Percentiles rank a stretch among this genome's conserved stretches.
These are phyloP conservation scores for Paecilomyces dactylethromorphus DNA, from an alignment of 2,329 filamentous ascomycete species.

Conservation along the genomic window DNA sequence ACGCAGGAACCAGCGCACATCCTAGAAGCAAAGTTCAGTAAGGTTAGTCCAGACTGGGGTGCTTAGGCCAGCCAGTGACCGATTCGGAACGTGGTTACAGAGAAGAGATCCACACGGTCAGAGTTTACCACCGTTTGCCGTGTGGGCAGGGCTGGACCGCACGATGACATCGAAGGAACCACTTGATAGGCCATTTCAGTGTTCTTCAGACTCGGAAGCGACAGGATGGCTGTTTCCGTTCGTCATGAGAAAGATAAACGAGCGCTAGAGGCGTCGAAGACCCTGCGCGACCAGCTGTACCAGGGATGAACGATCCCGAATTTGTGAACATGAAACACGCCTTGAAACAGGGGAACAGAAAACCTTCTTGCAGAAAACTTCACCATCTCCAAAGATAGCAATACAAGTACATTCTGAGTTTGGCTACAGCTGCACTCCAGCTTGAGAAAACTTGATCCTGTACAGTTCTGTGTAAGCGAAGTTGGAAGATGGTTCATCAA, in stretches of 20 bases:
- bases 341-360: background rate
- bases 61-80: background rate
- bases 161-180: background rate
- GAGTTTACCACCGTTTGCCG: background rate
- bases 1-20: conserved; percentile 15
- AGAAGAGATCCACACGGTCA: background rate
- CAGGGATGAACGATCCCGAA: background rate
- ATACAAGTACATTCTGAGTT: background rate
- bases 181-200: background rate
- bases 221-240: background rate
- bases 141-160: background rate
- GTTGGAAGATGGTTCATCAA: background rate
- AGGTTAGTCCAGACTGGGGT: background rate
- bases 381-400: background rate
- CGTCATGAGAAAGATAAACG: background rate
- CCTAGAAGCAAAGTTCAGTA: conserved; percentile 1
- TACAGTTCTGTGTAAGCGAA: background rate
- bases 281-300: background rate
- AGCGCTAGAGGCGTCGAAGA: background rate
- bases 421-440: background rate
- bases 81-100: background rate
- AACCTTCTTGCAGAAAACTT: background rate
- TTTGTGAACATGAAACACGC: background rate
- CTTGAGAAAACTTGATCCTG: background rate
- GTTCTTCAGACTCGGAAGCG: background rate